These are phyloP conservation scores for Backusella mclennaniae DNA, from an alignment of 192 early-diverging fungal genomes.

Conservation along the genomic window DNA sequence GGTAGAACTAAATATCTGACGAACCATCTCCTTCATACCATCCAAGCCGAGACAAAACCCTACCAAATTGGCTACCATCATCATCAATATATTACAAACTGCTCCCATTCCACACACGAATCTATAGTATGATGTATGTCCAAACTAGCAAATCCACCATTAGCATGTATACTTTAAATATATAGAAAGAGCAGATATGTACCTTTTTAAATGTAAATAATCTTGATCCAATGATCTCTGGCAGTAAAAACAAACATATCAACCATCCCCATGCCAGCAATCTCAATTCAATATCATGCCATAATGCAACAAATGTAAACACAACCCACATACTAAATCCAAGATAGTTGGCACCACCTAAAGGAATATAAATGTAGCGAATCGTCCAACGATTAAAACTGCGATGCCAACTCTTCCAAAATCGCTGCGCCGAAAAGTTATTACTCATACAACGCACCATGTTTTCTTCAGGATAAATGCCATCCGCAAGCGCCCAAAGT, in stretches of 20 bases:
- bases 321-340: slow-evolving; percentile 76
- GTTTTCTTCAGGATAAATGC: slow-evolving; percentile 84
- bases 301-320: slow-evolving; percentile 95
- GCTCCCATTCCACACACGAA: slow-evolving; percentile 78
- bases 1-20: slow-evolving; percentile 49
- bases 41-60: slow-evolving; percentile 90
- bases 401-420: slow-evolving; percentile 96
- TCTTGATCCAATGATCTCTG: slow-evolving; percentile 68
- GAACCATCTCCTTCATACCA: slow-evolving; percentile 72
- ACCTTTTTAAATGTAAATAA: slow-evolving; percentile 53
- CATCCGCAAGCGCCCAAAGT: slow-evolving; percentile 90
- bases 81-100: slow-evolving; percentile 79
- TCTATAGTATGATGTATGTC: slow-evolving; percentile 57
- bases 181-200: not conserved
- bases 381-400: slow-evolving; percentile 89
- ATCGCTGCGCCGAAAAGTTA: slow-evolving; percentile 88
- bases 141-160: slow-evolving; percentile 37
- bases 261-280: slow-evolving; percentile 92
- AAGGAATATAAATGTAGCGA: slow-evolving; percentile 68
- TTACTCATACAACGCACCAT: slow-evolving; percentile 95
- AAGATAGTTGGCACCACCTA: slow-evolving; percentile 74
- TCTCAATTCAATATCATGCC: slow-evolving; percentile 89
- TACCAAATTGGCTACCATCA: slow-evolving; percentile 94
- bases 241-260: slow-evolving; percentile 78
- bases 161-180: not conserved